Conservation (phyloP, 345 rosid genomes). For the Ceriops decandra region DNA sequence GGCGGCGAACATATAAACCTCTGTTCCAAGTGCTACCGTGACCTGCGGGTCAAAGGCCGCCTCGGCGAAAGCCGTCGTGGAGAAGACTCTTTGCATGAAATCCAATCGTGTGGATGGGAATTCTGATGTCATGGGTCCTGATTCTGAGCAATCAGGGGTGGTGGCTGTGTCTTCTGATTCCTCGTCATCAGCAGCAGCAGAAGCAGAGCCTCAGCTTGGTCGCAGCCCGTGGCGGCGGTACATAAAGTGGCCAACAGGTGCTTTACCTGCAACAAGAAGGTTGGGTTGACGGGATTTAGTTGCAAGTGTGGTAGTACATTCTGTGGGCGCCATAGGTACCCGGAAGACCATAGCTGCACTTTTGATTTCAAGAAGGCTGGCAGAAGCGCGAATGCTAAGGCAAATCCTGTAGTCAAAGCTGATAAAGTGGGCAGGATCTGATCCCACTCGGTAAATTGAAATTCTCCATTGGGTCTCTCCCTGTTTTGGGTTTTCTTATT, state of each 20-base stretch:
- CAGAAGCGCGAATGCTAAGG: slow-evolving; percentile 61
- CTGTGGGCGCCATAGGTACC: slow-evolving; percentile 79
- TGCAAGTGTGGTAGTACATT: slow-evolving; percentile 75
- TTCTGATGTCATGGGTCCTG: background rate
- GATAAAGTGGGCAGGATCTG: slow-evolving; percentile 71
- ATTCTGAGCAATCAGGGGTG: background rate
- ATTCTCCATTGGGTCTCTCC: slow-evolving; percentile 4
- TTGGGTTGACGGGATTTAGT: slow-evolving; percentile 72
- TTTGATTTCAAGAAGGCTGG: slow-evolving; percentile 79
- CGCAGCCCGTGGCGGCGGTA: slow-evolving; percentile 11
- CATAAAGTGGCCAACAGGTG: slow-evolving; percentile 45
- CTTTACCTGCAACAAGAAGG: slow-evolving; percentile 66
- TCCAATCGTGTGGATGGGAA: slow-evolving; percentile 18
- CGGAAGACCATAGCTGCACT: slow-evolving; percentile 65
- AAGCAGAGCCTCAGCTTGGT: slow-evolving; percentile 14
- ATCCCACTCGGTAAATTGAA: slow-evolving; percentile 13
- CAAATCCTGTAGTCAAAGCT: slow-evolving; percentile 74
- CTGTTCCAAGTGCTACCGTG: slow-evolving; percentile 80
- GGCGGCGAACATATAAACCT: slow-evolving; percentile 77
- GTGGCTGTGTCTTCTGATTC: background rate
- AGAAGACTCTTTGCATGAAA: slow-evolving; percentile 47
- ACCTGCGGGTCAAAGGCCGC: slow-evolving; percentile 43
- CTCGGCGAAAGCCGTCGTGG: slow-evolving; percentile 57
- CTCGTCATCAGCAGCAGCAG: background rate
- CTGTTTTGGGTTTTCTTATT: background rate